Base-by-base conservation (phyloP, 352 stramenopile species). In the Phytophthora melonis region DNA sequence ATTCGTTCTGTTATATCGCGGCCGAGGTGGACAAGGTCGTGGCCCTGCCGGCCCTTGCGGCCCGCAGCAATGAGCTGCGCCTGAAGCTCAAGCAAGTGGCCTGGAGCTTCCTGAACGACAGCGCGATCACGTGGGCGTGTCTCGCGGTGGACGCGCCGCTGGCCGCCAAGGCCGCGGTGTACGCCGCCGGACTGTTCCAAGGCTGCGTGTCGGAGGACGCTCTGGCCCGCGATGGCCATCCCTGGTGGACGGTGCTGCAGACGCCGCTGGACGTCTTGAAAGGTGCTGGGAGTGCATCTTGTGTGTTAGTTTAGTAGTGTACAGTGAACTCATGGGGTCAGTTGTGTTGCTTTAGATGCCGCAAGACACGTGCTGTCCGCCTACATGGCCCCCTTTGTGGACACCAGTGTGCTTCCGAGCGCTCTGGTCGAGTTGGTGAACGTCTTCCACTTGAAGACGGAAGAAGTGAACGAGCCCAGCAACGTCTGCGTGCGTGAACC, bases 41-140 rank as follows among this genome's bases (percentile, higher is more conserved):
- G 7, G 50, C 56, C 5, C 58, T 84, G n/a, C 54, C 74, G 32
- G 41, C 27, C 11, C 8, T 25, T 9, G 47, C 4, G 13, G 55
- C 58, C 32, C 66, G 65, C 39, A 47, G 23, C 55, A 8, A 49
- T 61, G 23, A 27, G 55, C 49, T 68, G 54, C 55, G 66, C 34
- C 56, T 74, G 74, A 56, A 72, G 54, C n/a, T 89, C 6, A 65
- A 81, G 58, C 75, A 84, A 30, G 68, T 56, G 14, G 75, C 81
- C 7, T 90, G 82, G 82, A 90, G 75, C 50, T 87, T 90, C 56
- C 36, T 90, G 25, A 90, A 90, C 56, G 82, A 90, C 61, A 82
- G 75, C 30, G 68, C 81, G 11, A 83, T 77, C 34, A 90, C 82
- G 19, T 81, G 79, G 58, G 63, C 86, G 54, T 89, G 81, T 73